Conservation (phyloP, 768 basidiomycete species). For the Termitomyces sp. region DNA sequence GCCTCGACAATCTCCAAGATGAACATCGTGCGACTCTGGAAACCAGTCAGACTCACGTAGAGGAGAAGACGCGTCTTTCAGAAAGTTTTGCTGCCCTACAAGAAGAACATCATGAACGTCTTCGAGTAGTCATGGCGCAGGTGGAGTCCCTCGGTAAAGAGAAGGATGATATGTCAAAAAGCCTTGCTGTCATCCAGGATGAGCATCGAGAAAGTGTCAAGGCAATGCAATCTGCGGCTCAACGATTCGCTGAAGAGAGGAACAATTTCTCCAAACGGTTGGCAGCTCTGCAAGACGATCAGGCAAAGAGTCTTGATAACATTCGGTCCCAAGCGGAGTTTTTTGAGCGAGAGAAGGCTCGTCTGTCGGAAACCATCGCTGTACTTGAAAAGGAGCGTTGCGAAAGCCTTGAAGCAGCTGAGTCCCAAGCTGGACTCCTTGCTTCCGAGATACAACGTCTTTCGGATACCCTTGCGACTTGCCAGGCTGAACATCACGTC, state of each 20-base stretch:
- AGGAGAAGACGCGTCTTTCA: conserved; percentile 2
- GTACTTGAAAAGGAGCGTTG: conserved; percentile 1
- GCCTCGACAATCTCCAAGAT: conserved; percentile 3
- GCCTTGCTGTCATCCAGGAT: neutral
- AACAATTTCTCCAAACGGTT: neutral
- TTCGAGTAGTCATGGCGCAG: neutral
- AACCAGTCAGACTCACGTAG: neutral
- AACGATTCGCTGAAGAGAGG: neutral
- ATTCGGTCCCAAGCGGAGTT: conserved; percentile 1
- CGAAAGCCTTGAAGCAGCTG: neutral
- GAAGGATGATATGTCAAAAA: conserved; percentile 3
- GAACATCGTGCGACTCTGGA: conserved; percentile 3
- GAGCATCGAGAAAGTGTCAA: conserved; percentile 3
- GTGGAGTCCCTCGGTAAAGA: conserved; percentile 2
- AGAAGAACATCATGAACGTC: neutral
- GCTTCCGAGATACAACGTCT: neutral
- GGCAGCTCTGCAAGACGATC: neutral
- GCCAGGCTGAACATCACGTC: conserved; percentile 1
- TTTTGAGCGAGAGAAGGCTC: conserved; percentile 3
- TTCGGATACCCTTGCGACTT: neutral
- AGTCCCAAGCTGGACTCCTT: neutral
- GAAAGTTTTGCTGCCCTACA: neutral
- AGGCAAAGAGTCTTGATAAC: neutral
- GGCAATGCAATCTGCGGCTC: neutral
- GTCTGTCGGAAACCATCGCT: neutral